Base-by-base conservation (phyloP, 352 stramenopile genomes). In the Phytophthora sansomeana region DNA sequence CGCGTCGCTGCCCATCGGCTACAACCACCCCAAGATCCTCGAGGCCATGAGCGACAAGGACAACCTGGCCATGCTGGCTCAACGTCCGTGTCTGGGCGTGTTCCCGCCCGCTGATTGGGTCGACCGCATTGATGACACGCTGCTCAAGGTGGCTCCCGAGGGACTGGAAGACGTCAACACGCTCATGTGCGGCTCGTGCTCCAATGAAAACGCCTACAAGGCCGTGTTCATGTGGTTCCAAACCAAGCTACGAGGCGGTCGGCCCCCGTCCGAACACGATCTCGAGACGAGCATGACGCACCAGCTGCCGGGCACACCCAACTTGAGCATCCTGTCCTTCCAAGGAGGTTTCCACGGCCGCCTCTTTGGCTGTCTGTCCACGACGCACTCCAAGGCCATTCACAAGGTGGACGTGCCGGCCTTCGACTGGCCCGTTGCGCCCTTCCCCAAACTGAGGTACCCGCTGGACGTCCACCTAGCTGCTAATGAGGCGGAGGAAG, bases 161-260 rank as follows among this genome's bases (percentile, higher is more conserved):
- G 84, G 85, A 6, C 68, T 92, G 28, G 71, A 71, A 3, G 84
- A 95, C 46, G 79, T 93, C 58, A 91, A 92, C 67, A 95, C 87
- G 60, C 83, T 93, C 62, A 95, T 95, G 87, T 95, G 87, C 54
- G 87, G 87, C 61, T 95, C 87, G 42, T 95, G 87, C 73, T 90
- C 87, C 30, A 95, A 95, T 52, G 87, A 95, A 48, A 95, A 93
- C 56, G 87, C 87, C 8, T 95, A 90, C 77, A 95, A 95, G 54
- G 83, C 85, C 14, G 87, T 89, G n/a, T 95, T 95, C 65, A 93
- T 95, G 52, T 95, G 87, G 87, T 90, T 93, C 59, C 85, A 91
- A 66, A 93, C 80, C 47, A 90, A 90, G 63, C 36, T 80, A 36
- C 74, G 87, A 58, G 83, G 83, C 17, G 85, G 87, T 17, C 58